phyloP scores from a whole-genome alignment of 164 flowering plant species.

The Liriodendron chinense region DNA sequence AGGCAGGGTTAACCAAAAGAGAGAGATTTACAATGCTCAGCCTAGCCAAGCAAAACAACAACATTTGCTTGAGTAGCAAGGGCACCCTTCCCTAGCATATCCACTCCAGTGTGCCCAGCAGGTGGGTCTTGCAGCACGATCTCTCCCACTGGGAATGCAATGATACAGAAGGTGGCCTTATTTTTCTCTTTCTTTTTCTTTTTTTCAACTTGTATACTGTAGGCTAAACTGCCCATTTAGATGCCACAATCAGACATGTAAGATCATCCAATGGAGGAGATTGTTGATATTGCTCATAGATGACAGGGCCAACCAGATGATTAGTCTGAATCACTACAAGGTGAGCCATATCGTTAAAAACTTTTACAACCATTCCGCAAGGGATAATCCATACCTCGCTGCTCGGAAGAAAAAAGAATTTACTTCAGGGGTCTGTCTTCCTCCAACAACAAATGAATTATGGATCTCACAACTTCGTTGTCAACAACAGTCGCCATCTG shows the following conservation, averaged over 20 bases:
- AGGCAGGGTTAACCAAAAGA: not conserved
- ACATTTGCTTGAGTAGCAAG: too few relatives aligned
- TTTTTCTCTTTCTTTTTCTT: too few relatives aligned
- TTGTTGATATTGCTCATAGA: not conserved
- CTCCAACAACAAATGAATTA: slow-evolving; percentile 66
- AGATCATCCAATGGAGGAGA: not conserved
- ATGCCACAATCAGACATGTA: not conserved
- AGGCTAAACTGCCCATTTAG: not conserved
- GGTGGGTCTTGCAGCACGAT: too few relatives aligned
- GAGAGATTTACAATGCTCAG: not conserved
- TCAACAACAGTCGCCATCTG: slow-evolving; percentile 46
- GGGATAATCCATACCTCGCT: not conserved
- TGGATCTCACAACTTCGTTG: slow-evolving; percentile 71
- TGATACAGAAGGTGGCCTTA: too few relatives aligned
- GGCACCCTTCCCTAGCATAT: too few relatives aligned
- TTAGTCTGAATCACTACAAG: not conserved
- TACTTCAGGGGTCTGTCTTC: slow-evolving; percentile 47
- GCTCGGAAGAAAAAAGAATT: not conserved
- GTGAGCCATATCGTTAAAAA: not conserved
- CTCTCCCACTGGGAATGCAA: too few relatives aligned
- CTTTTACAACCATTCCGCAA: not conserved
- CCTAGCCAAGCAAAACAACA: not conserved
- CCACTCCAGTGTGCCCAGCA: too few relatives aligned
- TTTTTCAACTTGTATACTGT: not conserved
- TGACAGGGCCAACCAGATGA: not conserved